A percentile compares a stretch with the other conserved stretches of the same genome.
These are phyloP conservation scores for Rhytidiadelphus loreus DNA, from an alignment of 225 moss, liverwort and hornwort genomes.

Conservation along the genomic window DNA sequence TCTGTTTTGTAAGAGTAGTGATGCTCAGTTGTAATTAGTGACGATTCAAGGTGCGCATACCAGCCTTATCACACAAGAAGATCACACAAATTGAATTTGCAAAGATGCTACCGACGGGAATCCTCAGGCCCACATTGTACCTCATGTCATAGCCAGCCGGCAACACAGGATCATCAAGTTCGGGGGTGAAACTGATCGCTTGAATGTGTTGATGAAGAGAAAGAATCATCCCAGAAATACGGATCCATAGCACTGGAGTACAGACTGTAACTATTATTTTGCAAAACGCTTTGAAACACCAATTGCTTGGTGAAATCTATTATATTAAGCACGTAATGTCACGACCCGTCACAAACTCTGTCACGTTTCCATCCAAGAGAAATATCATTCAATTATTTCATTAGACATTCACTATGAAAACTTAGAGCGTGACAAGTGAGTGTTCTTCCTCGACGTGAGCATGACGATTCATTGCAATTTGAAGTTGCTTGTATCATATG, in stretches of 20 bases:
- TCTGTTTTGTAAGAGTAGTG: background rate
- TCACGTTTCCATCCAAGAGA: too few species aligned
- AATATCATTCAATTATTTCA: too few species aligned
- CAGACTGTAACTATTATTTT: too few species aligned
- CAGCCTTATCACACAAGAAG: background rate
- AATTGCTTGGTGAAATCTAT: background rate
- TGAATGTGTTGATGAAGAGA: background rate
- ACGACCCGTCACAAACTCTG: too few species aligned
- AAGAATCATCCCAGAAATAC: background rate
- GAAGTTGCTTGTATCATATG: too few species aligned
- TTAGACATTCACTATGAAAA: too few species aligned
- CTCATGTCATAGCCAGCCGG: background rate
- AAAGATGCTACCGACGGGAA: background rate
- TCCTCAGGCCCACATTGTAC: background rate
- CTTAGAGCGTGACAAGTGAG: too few species aligned
- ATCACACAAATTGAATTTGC: background rate
- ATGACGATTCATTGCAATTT: too few species aligned
- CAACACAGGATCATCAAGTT: background rate
- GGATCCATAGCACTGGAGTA: too few species aligned
- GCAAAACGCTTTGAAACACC: too few species aligned
- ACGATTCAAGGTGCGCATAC: background rate
- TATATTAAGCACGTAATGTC: too few species aligned
- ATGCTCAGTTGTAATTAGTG: background rate
- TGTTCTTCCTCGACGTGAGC: too few species aligned
- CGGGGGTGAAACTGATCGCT: background rate